phyloP scores from a whole-genome alignment of 169 alveolate genomes.

The Plasmodium chabaudi region DNA sequence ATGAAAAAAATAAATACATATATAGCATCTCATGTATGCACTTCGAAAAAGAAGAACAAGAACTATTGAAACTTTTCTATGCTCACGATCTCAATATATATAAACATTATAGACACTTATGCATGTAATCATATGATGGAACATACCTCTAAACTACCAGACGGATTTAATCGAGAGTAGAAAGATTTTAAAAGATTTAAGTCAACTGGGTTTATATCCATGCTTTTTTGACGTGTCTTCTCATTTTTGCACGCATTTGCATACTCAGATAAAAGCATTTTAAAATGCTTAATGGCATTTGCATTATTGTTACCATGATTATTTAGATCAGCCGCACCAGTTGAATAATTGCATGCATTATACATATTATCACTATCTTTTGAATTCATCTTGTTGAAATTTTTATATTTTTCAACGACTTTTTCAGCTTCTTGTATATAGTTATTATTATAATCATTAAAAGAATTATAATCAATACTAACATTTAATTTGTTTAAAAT shows the following conservation, averaged over 20 bases:
- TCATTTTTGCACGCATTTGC: conserved; percentile 48
- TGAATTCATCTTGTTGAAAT: conserved; percentile 38
- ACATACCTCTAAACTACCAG: conserved; percentile 32
- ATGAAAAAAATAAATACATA: neutral
- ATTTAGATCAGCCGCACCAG: neutral
- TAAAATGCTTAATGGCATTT: conserved; percentile 44
- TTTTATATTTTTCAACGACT: conserved; percentile 61
- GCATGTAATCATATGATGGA: neutral
- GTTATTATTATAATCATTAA: conserved; percentile 35
- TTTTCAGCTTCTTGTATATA: conserved; percentile 73
- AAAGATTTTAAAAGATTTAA: conserved; percentile 11
- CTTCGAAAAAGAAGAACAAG: neutral
- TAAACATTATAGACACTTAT: neutral
- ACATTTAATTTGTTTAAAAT: conserved; percentile 61
- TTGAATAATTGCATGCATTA: conserved; percentile 35
- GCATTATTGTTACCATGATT: conserved; percentile 6
- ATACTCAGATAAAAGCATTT: conserved; percentile 43
- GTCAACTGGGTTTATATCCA: conserved; percentile 14
- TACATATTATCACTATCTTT: conserved; percentile 72
- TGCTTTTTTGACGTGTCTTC: conserved; percentile 11
- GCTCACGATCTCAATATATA: neutral
- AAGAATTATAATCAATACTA: conserved; percentile 59
- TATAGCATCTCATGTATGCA: neutral
- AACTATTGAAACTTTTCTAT: too few species aligned
- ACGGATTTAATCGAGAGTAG: conserved; percentile 13